Base-by-base conservation (phyloP, 1,284 basidiomycete species). In the Ganoderma meredithae region DNA sequence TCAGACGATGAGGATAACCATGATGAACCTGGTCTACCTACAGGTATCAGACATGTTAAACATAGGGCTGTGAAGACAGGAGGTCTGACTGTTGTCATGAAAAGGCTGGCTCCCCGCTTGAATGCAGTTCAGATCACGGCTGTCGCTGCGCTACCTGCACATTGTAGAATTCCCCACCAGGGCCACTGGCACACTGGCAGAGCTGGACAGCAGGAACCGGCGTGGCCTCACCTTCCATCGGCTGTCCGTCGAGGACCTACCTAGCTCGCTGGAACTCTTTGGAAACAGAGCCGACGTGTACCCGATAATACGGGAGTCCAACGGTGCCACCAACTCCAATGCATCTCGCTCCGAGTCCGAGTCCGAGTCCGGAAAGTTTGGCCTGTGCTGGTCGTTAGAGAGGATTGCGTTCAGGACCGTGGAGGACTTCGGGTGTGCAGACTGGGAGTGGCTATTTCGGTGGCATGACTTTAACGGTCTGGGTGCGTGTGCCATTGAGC, bases 351-450 rank as follows among this genome's bases (percentile, higher is more conserved):
- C 25, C n/a, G n/a, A n/a, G 27, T 31, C 27, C 27, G 27, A 31
- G 27, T 31, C 27, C 27, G 27, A 31, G 27, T 1, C 1, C 27
- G 27, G 27, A 5, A 53, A 4, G 25, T 39, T 63, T 8, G 31
- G 27, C 40, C 49, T n/a, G 49, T 60, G 33, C 22, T 59, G 69
- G 66, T 36, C 49, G 33, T 19, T 9, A 27, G 17, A 15, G 25
- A 68, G 47, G 33, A 33, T 60, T 15, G 4, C 8, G 13, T 60
- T 67, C 56, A 43, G 66, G 52, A 59, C 62, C 22, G 66, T n/a
- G 36, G 63, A 63, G 8, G 60, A 67, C 44, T 70, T 70, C 9
- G 64, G 69, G 19, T 59, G 61, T 49, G 64, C 60, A 27, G 66
- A 68, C 19, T 70, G 66, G 69, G 69, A 70, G 41, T 70, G 52